These are phyloP conservation scores for Nemophila menziesii DNA, from an alignment of 257 asterid genomes.

Conservation along the genomic window DNA sequence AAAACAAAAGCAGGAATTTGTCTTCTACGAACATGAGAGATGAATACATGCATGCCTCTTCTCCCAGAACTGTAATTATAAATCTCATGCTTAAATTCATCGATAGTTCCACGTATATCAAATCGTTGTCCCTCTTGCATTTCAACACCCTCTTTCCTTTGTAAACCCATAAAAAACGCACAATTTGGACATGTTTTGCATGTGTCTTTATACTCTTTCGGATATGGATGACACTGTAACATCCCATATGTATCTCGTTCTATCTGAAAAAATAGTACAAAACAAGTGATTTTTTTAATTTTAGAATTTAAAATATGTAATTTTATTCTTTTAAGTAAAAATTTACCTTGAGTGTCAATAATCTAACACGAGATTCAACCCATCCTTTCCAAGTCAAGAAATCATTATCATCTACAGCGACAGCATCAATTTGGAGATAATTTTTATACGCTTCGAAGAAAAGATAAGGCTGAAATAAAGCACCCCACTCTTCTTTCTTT, in stretches of 20 bases:
- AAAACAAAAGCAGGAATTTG: slow-evolving; percentile 79
- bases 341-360: slow-evolving; percentile 75
- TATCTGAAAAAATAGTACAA: slow-evolving; percentile 61
- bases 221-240: slow-evolving; percentile 91
- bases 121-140: slow-evolving; percentile 55
- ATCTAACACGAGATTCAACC: slow-evolving; percentile 96
- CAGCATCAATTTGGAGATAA: slow-evolving; percentile 75
- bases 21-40: slow-evolving; percentile 54
- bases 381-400: slow-evolving; percentile 96
- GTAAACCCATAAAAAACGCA: slow-evolving; percentile 63
- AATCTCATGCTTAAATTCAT: slow-evolving; percentile 52
- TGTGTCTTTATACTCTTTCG: slow-evolving; percentile 56
- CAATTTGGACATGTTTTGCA: slow-evolving; percentile 59
- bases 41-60: slow-evolving; percentile 57
- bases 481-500: slow-evolving; percentile 55
- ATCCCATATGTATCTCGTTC: slow-evolving; percentile 80
- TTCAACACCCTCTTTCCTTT: slow-evolving; percentile 57
- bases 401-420: slow-evolving; percentile 77
- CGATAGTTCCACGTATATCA: slow-evolving; percentile 65
- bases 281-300: no score
- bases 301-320: not conserved
- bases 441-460: slow-evolving; percentile 86
- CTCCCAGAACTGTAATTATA: slow-evolving; percentile 46
- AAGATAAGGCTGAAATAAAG: slow-evolving; percentile 67
- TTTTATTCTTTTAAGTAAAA: no score